These are phyloP conservation scores for Lactifluus rugatus DNA, from an alignment of 768 basidiomycete genomes.

Conservation along the genomic window DNA sequence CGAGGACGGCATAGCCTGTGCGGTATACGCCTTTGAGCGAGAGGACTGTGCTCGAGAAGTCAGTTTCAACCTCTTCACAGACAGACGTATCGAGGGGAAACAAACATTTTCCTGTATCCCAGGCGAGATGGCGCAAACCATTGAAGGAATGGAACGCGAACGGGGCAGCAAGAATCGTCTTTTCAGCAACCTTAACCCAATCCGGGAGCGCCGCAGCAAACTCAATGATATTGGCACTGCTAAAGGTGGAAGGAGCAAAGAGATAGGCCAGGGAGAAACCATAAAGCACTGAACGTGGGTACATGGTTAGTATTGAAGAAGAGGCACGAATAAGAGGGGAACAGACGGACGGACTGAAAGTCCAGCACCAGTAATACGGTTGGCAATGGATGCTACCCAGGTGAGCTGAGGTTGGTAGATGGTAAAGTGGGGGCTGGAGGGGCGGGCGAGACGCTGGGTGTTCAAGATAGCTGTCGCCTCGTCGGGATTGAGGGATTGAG, in stretches of 20 bases:
- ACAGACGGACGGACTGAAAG: constrained; percentile 61
- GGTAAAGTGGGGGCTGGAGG: constrained; percentile 88
- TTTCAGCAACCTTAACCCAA: constrained; percentile 64
- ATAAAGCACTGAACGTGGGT: constrained; percentile 57
- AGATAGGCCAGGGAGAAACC: constrained; percentile 83
- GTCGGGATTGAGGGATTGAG: constrained; percentile 53
- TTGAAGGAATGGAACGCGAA: constrained; percentile 90
- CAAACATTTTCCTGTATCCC: constrained; percentile 88
- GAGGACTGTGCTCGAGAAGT: constrained; percentile 43
- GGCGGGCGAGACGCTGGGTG: constrained; percentile 78
- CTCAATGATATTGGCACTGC: constrained; percentile 69
- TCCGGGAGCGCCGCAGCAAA: constrained; percentile 63
- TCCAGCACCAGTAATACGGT: constrained; percentile 77
- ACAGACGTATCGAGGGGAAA: constrained; percentile 19
- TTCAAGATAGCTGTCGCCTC: constrained; percentile 62
- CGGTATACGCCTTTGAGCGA: constrained; percentile 70
- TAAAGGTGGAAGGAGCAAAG: constrained; percentile 68
- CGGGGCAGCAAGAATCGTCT: constrained; percentile 71
- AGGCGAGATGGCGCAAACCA: constrained; percentile 80
- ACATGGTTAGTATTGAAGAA: neutral
- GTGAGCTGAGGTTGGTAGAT: constrained; percentile 96
- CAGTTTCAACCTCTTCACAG: neutral
- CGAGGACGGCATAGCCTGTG: constrained; percentile 79
- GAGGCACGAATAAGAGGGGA: neutral
- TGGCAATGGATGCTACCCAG: constrained; percentile 76